Evolutionary conservation across 2,329 filamentous ascomycete genomes (phyloP), one percentile per base, ranked within the genome.

Genomic region (Pleomassaria siparia): DNA sequence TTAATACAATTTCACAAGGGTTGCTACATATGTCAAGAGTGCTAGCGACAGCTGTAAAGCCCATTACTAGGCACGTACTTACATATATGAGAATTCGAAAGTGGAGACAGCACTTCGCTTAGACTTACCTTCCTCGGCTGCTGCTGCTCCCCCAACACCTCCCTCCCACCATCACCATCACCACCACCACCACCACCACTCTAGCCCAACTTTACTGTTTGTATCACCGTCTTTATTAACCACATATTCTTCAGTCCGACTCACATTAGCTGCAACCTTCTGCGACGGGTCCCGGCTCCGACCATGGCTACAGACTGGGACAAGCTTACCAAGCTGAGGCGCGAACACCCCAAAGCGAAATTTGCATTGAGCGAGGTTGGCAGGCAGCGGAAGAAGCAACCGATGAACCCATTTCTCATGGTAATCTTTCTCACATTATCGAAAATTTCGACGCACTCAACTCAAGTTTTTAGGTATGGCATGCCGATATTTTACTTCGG

Each of bases 291-390:
- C 36, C 25, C 16, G 18, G 28, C 24, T 40, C 35, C 44, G 41
- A 42, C 22, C 30, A 71, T 71, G 67, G 63, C 67, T 28, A 59
- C 60, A 43, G 67, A 69, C 49, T 69, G 63, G 62, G 66, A 70
- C 13, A 69, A 63, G 46, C 54, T 69, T 24, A 42, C 48, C 10
- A 69, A 63, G 42, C 58, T 63, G 25, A 60, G 61, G 50, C 61
- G 60, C 26, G 64, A 68, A 33, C 63, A 63, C 40, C 58, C 64
- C 12, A 69, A 64, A 50, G 56, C 65, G 29, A 71, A 69, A 54
- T 62, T 63, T 43, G 69, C 67, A 35, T 52, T 64, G 16, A 55
- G 59, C 18, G 63, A 67, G 32, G 62, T 65, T 21, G 53, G 54
- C 29, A 70, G 66, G 47, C 56, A 61, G 29, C 56, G 71, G 21